These are phyloP conservation scores for Hylodesmum podocarpum DNA, from an alignment of 306 rosid genomes.

Conservation along the genomic window DNA sequence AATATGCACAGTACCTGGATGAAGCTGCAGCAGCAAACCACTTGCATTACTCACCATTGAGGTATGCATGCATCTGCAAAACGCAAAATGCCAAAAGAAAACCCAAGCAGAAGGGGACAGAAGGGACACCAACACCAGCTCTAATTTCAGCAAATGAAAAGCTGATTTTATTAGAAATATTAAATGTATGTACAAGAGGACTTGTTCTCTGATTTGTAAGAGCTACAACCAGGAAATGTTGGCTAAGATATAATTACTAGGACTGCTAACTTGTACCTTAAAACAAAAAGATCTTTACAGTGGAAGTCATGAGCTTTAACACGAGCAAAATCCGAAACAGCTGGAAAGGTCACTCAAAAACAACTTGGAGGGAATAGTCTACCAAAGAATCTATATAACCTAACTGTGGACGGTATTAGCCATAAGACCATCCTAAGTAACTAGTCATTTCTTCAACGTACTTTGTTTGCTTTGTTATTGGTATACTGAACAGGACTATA, in stretches of 20 bases:
- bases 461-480: slow-evolving; percentile 84
- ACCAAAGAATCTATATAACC: slow-evolving; percentile 96
- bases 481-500: slow-evolving; percentile 97
- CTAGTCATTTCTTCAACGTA: slow-evolving; percentile 75
- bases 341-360: slow-evolving; percentile 79
- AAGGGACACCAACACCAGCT: slow-evolving; percentile 5
- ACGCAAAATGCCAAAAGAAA: slow-evolving; percentile 31
- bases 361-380: slow-evolving; percentile 74
- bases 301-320: slow-evolving; percentile 70
- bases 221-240: slow-evolving; percentile 79
- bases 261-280: slow-evolving; percentile 78
- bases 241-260: slow-evolving; percentile 80
- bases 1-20: slow-evolving; percentile 22
- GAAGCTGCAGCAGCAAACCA: slow-evolving; percentile 29
- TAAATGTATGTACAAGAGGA: slow-evolving; percentile 93
- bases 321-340: slow-evolving; percentile 75
- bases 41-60: slow-evolving; percentile 32
- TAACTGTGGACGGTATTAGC: slow-evolving; percentile 65
- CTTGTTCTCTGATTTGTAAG: slow-evolving; percentile 70
- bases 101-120: slow-evolving; percentile 1
- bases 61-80: slow-evolving; percentile 32
- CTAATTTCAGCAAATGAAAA: slow-evolving; percentile 47
- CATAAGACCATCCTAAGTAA: slow-evolving; percentile 62
- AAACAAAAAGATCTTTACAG: slow-evolving; percentile 95
- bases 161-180: slow-evolving; percentile 78